Percentiles rank a stretch among this genome's conserved stretches.
These are phyloP conservation scores for Morella rubra DNA, from an alignment of 306 rosid genomes.

Conservation along the genomic window DNA sequence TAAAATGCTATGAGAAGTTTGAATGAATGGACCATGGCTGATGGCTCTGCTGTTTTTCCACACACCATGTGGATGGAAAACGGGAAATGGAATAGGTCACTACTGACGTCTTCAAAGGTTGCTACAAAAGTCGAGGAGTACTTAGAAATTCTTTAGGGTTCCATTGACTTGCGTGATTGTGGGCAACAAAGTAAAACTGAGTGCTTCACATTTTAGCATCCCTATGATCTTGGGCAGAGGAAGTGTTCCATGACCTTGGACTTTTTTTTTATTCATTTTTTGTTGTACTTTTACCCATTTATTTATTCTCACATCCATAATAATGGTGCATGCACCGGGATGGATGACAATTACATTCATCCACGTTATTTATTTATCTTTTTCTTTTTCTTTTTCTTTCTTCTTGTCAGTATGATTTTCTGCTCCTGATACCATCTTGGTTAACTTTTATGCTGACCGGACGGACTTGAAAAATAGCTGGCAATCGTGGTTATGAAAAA, in stretches of 20 bases:
- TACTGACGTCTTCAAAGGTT: slow-evolving; percentile 4
- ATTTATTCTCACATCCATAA: too few relatives aligned
- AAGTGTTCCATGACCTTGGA: neutral
- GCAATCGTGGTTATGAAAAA: too few relatives aligned
- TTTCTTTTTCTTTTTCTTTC: neutral
- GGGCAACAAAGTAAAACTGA: neutral
- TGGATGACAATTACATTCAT: neutral
- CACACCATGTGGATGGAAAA: neutral
- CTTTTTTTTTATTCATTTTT: neutral
- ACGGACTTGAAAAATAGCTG: too few relatives aligned
- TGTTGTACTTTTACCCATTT: neutral
- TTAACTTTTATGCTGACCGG: neutral
- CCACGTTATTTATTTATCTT: neutral
- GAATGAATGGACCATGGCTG: neutral
- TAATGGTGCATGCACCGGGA: neutral
- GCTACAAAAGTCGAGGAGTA: neutral
- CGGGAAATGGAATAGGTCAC: neutral
- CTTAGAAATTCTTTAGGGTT: neutral
- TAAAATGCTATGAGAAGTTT: neutral
- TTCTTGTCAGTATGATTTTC: neutral
- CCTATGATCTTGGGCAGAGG: neutral
- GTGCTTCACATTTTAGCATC: neutral
- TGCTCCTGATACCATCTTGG: neutral
- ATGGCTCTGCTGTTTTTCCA: neutral
- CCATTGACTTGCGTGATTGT: slow-evolving; percentile 17